Percentiles rank a stretch among this genome's conserved stretches.
Conservation (phyloP, 345 rosid genomes). For the Linum trigynum region DNA sequence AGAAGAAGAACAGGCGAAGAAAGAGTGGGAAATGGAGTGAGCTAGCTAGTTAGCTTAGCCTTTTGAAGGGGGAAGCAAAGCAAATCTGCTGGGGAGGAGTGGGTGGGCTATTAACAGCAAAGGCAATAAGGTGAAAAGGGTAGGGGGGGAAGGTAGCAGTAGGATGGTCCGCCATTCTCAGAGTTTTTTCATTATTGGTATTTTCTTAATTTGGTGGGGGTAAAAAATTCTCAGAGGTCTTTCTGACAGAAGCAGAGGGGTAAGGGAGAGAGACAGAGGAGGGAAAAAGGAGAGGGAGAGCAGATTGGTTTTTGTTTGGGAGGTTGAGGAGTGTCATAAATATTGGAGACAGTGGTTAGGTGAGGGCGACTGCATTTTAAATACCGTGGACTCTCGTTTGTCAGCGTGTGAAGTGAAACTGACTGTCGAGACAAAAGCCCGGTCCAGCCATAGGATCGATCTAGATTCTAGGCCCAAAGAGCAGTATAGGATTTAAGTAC, state of each 20-base stretch:
- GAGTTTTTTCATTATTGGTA: background rate
- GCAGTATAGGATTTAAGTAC: no score
- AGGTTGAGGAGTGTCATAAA: background rate
- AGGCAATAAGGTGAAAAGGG: background rate
- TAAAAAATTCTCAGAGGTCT: no score
- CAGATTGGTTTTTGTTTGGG: background rate
- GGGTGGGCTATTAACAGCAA: background rate
- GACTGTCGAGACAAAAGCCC: no score
- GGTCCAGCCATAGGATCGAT: no score
- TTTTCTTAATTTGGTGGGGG: no score
- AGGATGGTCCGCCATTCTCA: background rate
- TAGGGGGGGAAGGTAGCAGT: background rate
- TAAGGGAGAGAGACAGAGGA: background rate
- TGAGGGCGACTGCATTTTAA: background rate
- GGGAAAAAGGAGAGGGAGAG: background rate
- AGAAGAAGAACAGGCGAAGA: no score
- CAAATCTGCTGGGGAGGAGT: no score
- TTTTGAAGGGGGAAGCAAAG: no score
- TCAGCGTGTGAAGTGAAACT: no score
- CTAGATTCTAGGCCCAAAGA: no score
- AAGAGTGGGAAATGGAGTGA: no score
- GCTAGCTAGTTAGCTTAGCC: no score
- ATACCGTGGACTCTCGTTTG: background rate
- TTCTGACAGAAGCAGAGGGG: background rate
- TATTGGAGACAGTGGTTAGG: background rate